phyloP scores from a whole-genome alignment of 2,329 filamentous ascomycete species.

The Trichoderma polysporum region DNA sequence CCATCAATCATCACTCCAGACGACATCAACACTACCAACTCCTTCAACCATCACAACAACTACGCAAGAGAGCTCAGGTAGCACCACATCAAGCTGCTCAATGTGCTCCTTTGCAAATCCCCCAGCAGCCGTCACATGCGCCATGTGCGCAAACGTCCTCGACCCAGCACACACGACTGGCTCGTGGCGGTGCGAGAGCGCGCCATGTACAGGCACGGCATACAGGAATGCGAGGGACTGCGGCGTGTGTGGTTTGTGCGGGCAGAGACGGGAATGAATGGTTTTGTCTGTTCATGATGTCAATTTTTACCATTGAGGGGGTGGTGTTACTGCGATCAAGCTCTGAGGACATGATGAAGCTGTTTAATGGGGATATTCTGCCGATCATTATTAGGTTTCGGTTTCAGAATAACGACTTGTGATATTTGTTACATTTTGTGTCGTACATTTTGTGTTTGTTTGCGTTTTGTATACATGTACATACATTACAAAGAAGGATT shows the following conservation, averaged over 20 bases:
- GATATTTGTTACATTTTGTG: neutral
- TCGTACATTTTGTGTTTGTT: neutral
- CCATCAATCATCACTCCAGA: neutral
- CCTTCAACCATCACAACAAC: neutral
- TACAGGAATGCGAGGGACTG: slow-evolving; percentile 71
- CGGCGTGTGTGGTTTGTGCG: slow-evolving; percentile 70
- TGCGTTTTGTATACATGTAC: neutral
- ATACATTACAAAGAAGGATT: neutral
- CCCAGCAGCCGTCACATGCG: slow-evolving; percentile 56
- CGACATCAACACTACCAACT: neutral
- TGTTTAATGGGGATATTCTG: slow-evolving; percentile 22
- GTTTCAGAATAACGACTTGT: neutral
- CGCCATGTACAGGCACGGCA: slow-evolving; percentile 51
- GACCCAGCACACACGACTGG: slow-evolving; percentile 50
- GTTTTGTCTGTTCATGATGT: neutral
- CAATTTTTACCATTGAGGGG: neutral
- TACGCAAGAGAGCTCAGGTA: neutral
- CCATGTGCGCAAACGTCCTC: slow-evolving; percentile 69
- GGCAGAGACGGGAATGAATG: slow-evolving; percentile 36
- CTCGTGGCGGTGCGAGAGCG: slow-evolving; percentile 64
- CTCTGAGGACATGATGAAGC: neutral
- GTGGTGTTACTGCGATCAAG: neutral
- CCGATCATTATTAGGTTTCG: neutral
- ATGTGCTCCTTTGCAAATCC: slow-evolving; percentile 70
- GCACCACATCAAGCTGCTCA: slow-evolving; percentile 42